Evolutionary conservation across 2,329 filamentous ascomycete genomes (phyloP), one percentile per base, ranked within the genome.

Genomic region (Coleophoma crateriformis): DNA sequence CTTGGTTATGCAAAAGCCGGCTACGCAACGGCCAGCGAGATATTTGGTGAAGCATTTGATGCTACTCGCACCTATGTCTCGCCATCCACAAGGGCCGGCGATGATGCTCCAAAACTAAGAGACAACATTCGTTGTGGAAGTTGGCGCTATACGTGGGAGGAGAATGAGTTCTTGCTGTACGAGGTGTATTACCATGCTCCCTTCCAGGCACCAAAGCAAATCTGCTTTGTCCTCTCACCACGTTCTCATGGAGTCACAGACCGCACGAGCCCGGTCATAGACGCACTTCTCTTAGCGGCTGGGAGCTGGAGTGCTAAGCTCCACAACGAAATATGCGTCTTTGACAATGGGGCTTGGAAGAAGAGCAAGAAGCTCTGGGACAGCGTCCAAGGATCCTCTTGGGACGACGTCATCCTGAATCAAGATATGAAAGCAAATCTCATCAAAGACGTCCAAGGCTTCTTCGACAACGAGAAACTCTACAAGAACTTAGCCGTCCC

Each of bases 301-400:
- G 79, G 79, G 0, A 58, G 64, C 14, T 87, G 80, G 78, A 70
- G 66, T 15, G 68, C 64, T 40, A 71, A 80, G 54, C 66, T 86
- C n/a, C 82, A 85, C 56, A 68, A 80, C 15, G 81, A 85, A 64
- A 76, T 87, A 19, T 84, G 79, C 71, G 80, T 88, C 0, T 88
- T 79, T 54, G 83, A 87, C 53, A 62, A 73, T 12, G 79, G 80
- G 5, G 67, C 51, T 40, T 88, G 84, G 84, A 66, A 72, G 57
- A 87, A 87, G 69, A 78, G 70, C 59, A 64, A 66, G 1, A 77
- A 81, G 53, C 71, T 88, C 17, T 88, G 73, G 64, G 59, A 76
- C 6, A 80, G 71, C 58, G 68, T 76, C 12, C 69, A 72, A 58
- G 73, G 75, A 38, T 67, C 79, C 0, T 71, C 69, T 27, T 87